Evolutionary conservation across 345 rosid genomes (phyloP).

Genomic region (Cardiospermum halicacabum): DNA sequence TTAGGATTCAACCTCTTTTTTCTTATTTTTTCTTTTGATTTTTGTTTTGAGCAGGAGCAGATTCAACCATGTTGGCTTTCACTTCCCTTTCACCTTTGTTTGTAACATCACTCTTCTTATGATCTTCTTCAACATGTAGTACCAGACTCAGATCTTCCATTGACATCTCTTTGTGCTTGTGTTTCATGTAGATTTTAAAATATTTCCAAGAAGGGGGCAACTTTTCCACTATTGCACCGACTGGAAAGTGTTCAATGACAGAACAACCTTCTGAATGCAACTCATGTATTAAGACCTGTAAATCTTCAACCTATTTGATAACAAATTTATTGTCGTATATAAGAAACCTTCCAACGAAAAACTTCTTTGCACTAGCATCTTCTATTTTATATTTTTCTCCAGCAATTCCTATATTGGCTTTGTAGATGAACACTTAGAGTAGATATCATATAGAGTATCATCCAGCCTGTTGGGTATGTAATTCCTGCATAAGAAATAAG

Average conservation of each 20-base stretch:
- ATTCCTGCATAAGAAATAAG: neutral
- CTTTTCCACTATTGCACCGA: too few species aligned
- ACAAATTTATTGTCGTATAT: too few species aligned
- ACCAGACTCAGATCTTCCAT: neutral
- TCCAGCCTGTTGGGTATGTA: neutral
- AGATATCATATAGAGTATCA: neutral
- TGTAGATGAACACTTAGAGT: neutral
- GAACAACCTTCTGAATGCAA: neutral
- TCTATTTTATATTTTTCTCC: neutral
- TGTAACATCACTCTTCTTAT: neutral
- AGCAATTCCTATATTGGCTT: neutral
- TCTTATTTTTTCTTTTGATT: too few species aligned
- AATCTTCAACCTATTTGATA: too few species aligned
- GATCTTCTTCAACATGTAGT: neutral
- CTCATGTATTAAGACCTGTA: neutral
- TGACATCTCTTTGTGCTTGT: too few species aligned
- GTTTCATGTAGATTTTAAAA: neutral
- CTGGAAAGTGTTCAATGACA: neutral
- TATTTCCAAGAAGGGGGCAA: too few species aligned
- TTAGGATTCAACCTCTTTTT: neutral
- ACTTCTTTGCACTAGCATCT: too few species aligned
- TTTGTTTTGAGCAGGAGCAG: too few species aligned
- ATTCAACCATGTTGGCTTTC: too few species aligned
- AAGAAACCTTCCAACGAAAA: too few species aligned
- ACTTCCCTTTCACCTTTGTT: too few species aligned